These are phyloP conservation scores for Cryphonectria nitschkei DNA, from an alignment of 2,329 filamentous ascomycete species.

Conservation along the genomic window DNA sequence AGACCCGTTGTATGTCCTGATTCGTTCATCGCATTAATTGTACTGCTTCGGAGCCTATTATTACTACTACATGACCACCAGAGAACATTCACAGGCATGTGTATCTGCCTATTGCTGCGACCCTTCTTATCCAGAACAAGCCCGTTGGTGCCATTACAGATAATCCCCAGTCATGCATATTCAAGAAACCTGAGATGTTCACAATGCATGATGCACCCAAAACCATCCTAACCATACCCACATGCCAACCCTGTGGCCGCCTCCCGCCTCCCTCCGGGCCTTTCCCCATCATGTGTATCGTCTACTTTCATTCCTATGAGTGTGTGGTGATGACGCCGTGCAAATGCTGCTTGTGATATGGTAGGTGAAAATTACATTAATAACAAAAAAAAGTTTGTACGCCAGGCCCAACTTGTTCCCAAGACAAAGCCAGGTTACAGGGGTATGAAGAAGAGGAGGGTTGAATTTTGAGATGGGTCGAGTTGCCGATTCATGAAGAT, in stretches of 20 bases:
- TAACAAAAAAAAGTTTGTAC: neutral
- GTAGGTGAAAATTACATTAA: neutral
- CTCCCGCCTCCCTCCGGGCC: no score
- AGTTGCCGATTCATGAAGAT: neutral
- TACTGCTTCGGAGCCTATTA: neutral
- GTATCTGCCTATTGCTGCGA: neutral
- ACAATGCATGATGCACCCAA: neutral
- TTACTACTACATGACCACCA: neutral
- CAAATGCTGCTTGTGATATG: slow-evolving; percentile 23
- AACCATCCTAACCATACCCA: neutral
- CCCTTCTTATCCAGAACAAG: neutral
- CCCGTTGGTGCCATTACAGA: neutral
- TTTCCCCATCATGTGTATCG: slow-evolving; percentile 10
- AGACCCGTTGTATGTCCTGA: neutral
- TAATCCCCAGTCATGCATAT: neutral
- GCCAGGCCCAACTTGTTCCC: neutral
- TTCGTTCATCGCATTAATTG: neutral
- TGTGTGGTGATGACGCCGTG: slow-evolving; percentile 19
- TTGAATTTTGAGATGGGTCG: slow-evolving; percentile 5
- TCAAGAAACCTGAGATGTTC: neutral
- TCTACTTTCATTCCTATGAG: slow-evolving; percentile 26
- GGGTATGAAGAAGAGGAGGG: slow-evolving; percentile 18
- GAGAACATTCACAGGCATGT: neutral
- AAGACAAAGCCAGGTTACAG: no score
- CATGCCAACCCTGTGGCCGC: neutral